Evolutionary conservation across 2,329 filamentous ascomycete species (phyloP), one percentile per base, ranked within the genome.

Genomic region (Scytalidium lignicola): DNA sequence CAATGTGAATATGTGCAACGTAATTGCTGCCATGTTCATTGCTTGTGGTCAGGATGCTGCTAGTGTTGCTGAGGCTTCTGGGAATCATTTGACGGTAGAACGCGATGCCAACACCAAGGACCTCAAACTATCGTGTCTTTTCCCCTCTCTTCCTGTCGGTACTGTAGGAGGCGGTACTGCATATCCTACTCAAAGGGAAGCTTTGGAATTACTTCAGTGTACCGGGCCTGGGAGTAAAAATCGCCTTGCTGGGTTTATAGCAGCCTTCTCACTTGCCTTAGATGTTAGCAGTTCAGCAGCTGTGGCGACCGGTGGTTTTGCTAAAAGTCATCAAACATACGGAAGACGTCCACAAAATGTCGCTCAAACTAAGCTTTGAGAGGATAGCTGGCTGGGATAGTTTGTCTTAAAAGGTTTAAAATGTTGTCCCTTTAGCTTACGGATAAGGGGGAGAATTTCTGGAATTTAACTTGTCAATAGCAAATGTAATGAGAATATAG

Each of bases 81-180:
- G 54, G 54, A 53, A 50, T 12, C 57, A 63, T 21, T 45, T 60
- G 6, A 59, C 56, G 9, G 37, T 43, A 2, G 52, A 62, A 17
- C 55, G 54, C 20, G 53, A 62, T 19, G 21, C 17, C 5, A 50
- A 53, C 22, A 58, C 51, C 1, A 44, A 54, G 32, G 53, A 56
- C 2, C 39, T 64, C 10, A 55, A 46, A 9, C n/a, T 63, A 17
- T 55, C 53, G 12, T 29, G 58, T 10, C 62, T 59, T 44, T 55
- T 65, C 9, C 61, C 58, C 15, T 62, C 54, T 3, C 46, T 64
- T 5, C 51, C 58, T n/a, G 58, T 64, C 18, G 59, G 60, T 3
- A 55, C 51, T 2, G 48, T 61, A 8, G 61, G 61, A 13, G 62
- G 61, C 4, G 60, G 59, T 7, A 62, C 58, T 3, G 21, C 32